phyloP scores from a whole-genome alignment of 129 eudicot genomes.

The Flaveria brownii region DNA sequence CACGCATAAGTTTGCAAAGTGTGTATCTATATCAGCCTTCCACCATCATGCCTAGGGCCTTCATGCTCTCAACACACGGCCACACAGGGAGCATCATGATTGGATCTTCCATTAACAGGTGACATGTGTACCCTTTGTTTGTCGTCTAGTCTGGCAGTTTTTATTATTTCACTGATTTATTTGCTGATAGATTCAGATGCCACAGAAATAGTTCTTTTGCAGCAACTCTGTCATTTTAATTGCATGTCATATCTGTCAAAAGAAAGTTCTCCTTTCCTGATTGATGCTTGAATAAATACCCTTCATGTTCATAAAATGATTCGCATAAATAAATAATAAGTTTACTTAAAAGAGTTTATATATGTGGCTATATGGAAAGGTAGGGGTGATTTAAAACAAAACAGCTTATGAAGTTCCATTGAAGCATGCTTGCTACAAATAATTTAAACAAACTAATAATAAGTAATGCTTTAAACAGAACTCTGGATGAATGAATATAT shows the following conservation, averaged over 20 bases:
- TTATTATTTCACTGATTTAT: not conserved
- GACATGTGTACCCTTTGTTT: not conserved
- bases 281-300: not conserved
- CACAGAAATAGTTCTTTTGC: not conserved
- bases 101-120: slow-evolving; percentile 3
- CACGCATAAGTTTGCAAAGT: slow-evolving; percentile 6
- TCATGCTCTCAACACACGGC: not conserved
- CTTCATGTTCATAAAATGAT: not conserved
- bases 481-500: too few relatives aligned
- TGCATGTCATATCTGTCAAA: not conserved
- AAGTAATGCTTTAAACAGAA: too few relatives aligned
- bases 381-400: too few relatives aligned
- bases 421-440: too few relatives aligned
- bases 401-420: too few relatives aligned
- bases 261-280: not conserved
- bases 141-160: not conserved
- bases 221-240: not conserved
- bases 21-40: slow-evolving; percentile 8
- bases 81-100: not conserved
- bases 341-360: not conserved
- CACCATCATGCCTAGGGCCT: not conserved
- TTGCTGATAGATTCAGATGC: not conserved
- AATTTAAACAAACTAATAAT: too few relatives aligned
- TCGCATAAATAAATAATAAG: not conserved
- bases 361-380: not conserved